Base-by-base conservation (phyloP, 257 asterid species). In the Oldenlandia corymbosa region DNA sequence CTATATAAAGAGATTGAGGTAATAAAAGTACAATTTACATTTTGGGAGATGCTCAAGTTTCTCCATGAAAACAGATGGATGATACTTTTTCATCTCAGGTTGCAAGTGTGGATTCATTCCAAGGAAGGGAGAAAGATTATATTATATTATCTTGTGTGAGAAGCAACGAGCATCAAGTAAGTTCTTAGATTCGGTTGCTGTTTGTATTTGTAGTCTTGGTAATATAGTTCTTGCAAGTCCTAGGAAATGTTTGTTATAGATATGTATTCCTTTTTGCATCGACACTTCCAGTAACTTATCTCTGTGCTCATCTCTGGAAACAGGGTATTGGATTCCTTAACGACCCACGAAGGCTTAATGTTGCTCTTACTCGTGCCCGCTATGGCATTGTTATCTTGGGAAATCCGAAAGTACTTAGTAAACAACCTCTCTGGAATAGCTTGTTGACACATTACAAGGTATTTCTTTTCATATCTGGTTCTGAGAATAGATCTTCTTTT, bases 1-100 rank as follows among this genome's bases (percentile, higher is more conserved):
- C 82, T 93, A 55, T 93, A 93, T 88, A 93, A 93, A 83, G 99
- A 93, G 80, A 87, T 93, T 77, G 97, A 93, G 94, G 99, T 86
- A 68, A 68, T 66, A 45, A 70, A 17, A 67, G 46, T 57, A 46
- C 12, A 27, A 34, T 56, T 12, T 64, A 48, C 23, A 31, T 43
- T 58, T 24, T 49, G 45, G 41, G 53, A 18, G 27, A 45, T 57
- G 54, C 16, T 30, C 39, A 55, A 7, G 18, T 45, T 53, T 55
- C 23, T 66, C 4, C 36, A 49, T 43, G 30, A 39, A 26, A 62
- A 69, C 51, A 61, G 47, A 66, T 63, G 58, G 23, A 9, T 69
- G 63, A 64, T 53, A 28, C 65, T 23, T 68, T 32, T 66, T 64
- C 45, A 67, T 79, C 66, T 68, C 86, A 93, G 97, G 99, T 93